Conservation (phyloP, 2,329 filamentous ascomycete species). For the Bretziella fagacearum region DNA sequence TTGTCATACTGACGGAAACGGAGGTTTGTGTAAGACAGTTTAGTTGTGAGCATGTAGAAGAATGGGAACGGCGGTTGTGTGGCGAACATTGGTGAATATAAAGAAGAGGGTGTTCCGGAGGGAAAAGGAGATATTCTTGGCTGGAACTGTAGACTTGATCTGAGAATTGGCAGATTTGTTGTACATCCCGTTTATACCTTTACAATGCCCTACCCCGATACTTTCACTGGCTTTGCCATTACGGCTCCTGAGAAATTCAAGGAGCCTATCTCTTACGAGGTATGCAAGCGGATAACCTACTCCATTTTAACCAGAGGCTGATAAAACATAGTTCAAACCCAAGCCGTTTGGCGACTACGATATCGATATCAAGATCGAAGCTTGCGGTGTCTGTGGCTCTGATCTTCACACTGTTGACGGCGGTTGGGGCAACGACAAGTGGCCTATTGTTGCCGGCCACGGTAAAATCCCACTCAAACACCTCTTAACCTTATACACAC, state of each 20-base stretch:
- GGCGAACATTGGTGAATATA: no score
- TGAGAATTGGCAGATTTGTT: background rate
- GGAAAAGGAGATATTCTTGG: background rate
- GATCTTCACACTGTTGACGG: constrained; percentile 50
- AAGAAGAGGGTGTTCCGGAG: background rate
- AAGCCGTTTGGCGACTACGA: constrained; percentile 72
- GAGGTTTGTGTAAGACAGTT: no score
- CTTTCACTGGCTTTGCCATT: constrained; percentile 45
- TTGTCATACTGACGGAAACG: no score
- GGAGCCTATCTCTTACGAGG: constrained; percentile 6
- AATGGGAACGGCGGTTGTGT: no score
- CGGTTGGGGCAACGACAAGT: constrained; percentile 42
- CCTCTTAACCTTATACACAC: constrained; percentile 35
- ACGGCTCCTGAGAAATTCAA: constrained; percentile 25
- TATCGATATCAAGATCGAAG: constrained; percentile 66
- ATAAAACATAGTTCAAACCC: constrained; percentile 52
- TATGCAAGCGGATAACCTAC: no score
- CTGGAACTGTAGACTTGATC: no score
- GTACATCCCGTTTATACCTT: background rate
- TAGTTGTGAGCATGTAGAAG: no score
- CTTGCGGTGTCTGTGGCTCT: constrained; percentile 53
- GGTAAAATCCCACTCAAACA: constrained; percentile 19
- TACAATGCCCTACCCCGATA: constrained; percentile 30
- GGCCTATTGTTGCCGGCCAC: constrained; percentile 45
- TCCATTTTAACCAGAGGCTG: no score